Evolutionary conservation across 2,329 filamentous ascomycete genomes (phyloP).

Genomic region (Didymella keratinophila): DNA sequence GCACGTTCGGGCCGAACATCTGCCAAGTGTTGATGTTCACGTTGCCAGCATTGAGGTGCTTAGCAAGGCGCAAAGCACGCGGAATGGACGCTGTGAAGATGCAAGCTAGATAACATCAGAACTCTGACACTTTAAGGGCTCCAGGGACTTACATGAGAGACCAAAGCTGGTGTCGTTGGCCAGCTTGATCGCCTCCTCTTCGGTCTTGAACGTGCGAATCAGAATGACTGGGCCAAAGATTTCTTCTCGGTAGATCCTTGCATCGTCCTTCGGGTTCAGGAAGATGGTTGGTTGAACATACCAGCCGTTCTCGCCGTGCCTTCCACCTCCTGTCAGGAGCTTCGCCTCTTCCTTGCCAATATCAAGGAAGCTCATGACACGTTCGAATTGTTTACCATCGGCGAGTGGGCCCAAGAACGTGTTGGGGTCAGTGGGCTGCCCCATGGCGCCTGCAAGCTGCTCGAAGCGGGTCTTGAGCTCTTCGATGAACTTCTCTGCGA

Average conservation of each 20-base stretch:
- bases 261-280: constrained; percentile 34
- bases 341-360: constrained; percentile 38
- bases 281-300: constrained; percentile 45
- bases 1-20: constrained; percentile 26
- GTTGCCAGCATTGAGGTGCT: constrained; percentile 42
- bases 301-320: constrained; percentile 38
- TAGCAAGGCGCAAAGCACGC: constrained; percentile 41
- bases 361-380: constrained; percentile 43
- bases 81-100: constrained; percentile 37
- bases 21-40: constrained; percentile 44
- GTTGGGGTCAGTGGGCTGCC: constrained; percentile 27
- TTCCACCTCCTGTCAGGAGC: constrained; percentile 38
- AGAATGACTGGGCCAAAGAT: constrained; percentile 46
- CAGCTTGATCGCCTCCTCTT: constrained; percentile 43
- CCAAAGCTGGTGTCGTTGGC: constrained; percentile 46
- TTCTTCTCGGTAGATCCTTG: constrained; percentile 40
- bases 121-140: too few species aligned
- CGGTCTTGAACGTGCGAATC: constrained; percentile 43
- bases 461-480: constrained; percentile 36
- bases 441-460: constrained; percentile 29
- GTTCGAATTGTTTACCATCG: constrained; percentile 38
- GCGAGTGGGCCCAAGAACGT: constrained; percentile 43
- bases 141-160: constrained; percentile 24
- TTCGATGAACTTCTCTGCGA: constrained; percentile 41
- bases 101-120: constrained; percentile 23